phyloP scores from a whole-genome alignment of 1,284 basidiomycete genomes.

The Tilletia caries region DNA sequence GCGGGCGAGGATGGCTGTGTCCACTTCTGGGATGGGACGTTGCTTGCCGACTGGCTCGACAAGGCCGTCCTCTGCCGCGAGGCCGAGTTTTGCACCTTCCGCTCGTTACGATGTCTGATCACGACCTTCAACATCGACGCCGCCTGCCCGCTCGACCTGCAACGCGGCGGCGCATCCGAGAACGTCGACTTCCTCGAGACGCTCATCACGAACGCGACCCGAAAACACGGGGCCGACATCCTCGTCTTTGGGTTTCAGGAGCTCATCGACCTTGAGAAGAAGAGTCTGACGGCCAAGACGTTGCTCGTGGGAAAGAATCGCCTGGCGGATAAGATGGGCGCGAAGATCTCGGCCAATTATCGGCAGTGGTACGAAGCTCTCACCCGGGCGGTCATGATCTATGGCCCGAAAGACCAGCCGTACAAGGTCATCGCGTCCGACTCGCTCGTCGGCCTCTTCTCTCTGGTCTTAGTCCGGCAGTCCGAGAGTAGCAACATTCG shows the following conservation, averaged over 20 bases:
- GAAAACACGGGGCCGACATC: conserved; percentile 66
- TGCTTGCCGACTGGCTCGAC: conserved; percentile 83
- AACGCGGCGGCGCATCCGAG: conserved; percentile 36
- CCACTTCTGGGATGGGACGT: conserved; percentile 83
- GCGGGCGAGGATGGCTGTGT: conserved; percentile 73
- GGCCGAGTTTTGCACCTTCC: conserved; percentile 72
- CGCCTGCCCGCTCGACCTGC: conserved; percentile 71
- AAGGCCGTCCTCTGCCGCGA: conserved; percentile 72
- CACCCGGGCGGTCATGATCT: conserved; percentile 36
- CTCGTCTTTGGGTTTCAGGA: conserved; percentile 94
- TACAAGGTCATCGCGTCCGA: conserved; percentile 81
- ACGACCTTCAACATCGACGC: conserved; percentile 93
- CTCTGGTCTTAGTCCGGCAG: conserved; percentile 77
- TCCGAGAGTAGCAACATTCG: conserved; percentile 60
- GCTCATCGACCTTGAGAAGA: conserved; percentile 85
- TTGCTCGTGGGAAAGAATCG: conserved; percentile 42
- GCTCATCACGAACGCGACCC: conserved; percentile 31
- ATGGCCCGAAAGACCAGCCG: conserved; percentile 30
- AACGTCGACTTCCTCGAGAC: conserved; percentile 39
- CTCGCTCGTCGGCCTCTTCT: conserved; percentile 84
- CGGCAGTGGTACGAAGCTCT: conserved; percentile 44
- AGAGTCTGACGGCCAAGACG: conserved; percentile 72
- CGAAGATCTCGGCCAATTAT: conserved; percentile 24
- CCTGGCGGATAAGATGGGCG: conserved; percentile 33
- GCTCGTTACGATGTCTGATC: conserved; percentile 73